Evolutionary conservation across 331 rosid genomes (phyloP).

Genomic region (Stylosanthes scabra): DNA sequence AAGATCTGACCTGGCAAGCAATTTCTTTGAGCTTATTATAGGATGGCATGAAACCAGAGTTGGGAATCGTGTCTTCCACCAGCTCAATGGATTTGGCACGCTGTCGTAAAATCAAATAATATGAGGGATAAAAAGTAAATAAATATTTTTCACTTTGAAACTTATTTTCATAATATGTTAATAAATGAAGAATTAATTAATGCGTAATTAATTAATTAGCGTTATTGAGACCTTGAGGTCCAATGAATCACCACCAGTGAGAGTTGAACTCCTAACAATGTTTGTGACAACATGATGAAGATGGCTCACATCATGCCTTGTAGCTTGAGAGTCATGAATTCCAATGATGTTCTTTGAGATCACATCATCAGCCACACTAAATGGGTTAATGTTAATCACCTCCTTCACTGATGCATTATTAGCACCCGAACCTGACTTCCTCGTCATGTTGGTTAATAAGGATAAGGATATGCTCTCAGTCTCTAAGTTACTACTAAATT

Average conservation of each 20-base stretch:
- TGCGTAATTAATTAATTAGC: background rate
- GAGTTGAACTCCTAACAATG: conserved; percentile 9
- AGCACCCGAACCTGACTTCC: no score
- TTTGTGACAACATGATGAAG: conserved; percentile 16
- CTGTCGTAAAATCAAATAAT: background rate
- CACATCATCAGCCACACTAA: background rate
- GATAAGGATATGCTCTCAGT: no score
- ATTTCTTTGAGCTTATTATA: no score
- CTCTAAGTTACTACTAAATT: no score
- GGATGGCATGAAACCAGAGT: no score
- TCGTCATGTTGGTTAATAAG: no score
- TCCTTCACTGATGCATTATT: no score
- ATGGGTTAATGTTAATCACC: background rate
- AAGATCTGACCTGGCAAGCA: no score
- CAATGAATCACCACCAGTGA: background rate
- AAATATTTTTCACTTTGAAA: no score
- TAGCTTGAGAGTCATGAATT: conserved; percentile 6
- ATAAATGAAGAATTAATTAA: no score
- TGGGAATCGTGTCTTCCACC: conserved; percentile 24
- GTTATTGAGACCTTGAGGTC: conserved; percentile 17
- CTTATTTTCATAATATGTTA: no score
- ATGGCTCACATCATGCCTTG: background rate
- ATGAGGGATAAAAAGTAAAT: background rate
- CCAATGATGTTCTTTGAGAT: conserved; percentile 13
- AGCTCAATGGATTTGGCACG: conserved; percentile 14